Evolutionary conservation across 2,329 filamentous ascomycete genomes (phyloP).

Genomic region (Colletotrichum tropicale): DNA sequence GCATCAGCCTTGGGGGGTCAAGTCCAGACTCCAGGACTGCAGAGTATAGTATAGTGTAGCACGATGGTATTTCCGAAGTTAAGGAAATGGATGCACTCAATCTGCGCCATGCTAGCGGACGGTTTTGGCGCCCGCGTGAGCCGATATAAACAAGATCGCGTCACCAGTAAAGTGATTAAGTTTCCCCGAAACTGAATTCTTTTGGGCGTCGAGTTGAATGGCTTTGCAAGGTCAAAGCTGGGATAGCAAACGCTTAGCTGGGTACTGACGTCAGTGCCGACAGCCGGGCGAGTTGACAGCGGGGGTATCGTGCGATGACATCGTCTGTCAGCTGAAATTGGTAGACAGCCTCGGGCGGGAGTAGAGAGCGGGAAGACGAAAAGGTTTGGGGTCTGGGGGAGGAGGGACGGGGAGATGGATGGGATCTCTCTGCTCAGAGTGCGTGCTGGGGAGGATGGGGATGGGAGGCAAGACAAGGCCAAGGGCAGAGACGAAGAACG

Average conservation of each 20-base stretch:
- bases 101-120: slow-evolving; percentile 5
- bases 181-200: slow-evolving; percentile 11
- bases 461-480: not conserved
- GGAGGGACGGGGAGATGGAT: not conserved
- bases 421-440: not conserved
- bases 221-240: slow-evolving; percentile 18
- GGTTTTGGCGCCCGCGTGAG: not conserved
- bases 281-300: slow-evolving; percentile 2
- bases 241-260: not conserved
- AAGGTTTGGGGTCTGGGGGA: not conserved
- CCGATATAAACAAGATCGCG: not conserved
- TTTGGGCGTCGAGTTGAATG: not conserved
- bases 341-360: slow-evolving; percentile 3
- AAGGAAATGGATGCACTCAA: not conserved
- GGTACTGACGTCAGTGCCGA: slow-evolving; percentile 16
- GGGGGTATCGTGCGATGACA: slow-evolving; percentile 9
- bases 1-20: not conserved
- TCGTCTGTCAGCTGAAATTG: slow-evolving; percentile 19
- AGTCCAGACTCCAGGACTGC: not conserved
- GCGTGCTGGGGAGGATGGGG: not conserved
- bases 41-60: not conserved
- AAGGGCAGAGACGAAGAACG: not conserved
- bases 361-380: not conserved
- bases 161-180: slow-evolving; percentile 4
- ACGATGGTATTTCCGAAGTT: not conserved